A percentile compares a stretch with the other conserved stretches of the same genome.
Evolutionary conservation across 2,329 filamentous ascomycete species (phyloP).

Genomic region (Pseudogymnoascus destructans): DNA sequence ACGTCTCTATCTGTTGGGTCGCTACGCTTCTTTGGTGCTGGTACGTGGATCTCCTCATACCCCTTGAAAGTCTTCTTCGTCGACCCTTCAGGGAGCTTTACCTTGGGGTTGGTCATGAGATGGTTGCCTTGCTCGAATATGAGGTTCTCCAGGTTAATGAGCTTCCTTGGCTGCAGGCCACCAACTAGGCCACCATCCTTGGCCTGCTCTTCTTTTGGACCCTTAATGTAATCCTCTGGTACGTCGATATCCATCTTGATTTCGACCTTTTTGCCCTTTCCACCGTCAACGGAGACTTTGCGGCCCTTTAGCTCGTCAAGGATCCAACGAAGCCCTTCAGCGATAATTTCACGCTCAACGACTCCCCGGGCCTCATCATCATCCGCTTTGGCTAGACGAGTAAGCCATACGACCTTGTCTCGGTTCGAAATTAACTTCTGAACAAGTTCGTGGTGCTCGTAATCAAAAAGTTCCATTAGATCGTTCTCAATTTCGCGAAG

Average conservation of each 20-base stretch:
- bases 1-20: slow-evolving; percentile 71
- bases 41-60: slow-evolving; percentile 96
- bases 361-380: slow-evolving; percentile 62
- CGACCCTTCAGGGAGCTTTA: slow-evolving; percentile 83
- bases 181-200: slow-evolving; percentile 60
- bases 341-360: slow-evolving; percentile 82
- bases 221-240: slow-evolving; percentile 44
- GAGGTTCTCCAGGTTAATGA: slow-evolving; percentile 90
- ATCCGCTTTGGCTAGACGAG: slow-evolving; percentile 69
- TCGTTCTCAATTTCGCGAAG: slow-evolving; percentile 95
- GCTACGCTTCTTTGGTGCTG: slow-evolving; percentile 74
- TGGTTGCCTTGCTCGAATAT: slow-evolving; percentile 97
- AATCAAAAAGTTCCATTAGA: slow-evolving; percentile 95
- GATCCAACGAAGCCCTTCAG: slow-evolving; percentile 74
- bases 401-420: slow-evolving; percentile 93
- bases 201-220: slow-evolving; percentile 37
- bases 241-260: slow-evolving; percentile 94
- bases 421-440: slow-evolving; percentile 82
- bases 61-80: slow-evolving; percentile 95
- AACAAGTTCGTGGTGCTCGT: slow-evolving; percentile 87
- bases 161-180: slow-evolving; percentile 70
- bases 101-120: slow-evolving; percentile 97
- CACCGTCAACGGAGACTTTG: slow-evolving; percentile 39
- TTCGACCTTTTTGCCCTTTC: slow-evolving; percentile 56
- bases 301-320: slow-evolving; percentile 78